Evolutionary conservation across 129 eudicot species (phyloP), one percentile per base, ranked within the genome.

Genomic region (Cynara cardunculus): DNA sequence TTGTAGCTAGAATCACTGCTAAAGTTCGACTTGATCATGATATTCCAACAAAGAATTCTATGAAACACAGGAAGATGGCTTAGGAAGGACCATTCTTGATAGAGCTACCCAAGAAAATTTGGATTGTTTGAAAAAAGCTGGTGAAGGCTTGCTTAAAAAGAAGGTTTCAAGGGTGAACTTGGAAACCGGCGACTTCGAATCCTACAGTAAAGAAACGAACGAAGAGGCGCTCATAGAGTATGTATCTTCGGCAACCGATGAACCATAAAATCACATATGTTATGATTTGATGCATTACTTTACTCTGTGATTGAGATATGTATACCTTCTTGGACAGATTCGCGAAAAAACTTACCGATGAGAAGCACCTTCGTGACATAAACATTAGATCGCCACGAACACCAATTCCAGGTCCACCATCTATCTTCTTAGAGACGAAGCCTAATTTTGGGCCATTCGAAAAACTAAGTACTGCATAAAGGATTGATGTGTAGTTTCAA

Each of bases 151-250:
- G 34, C 76, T 87, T n/a, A 35, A 74, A 32, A 87, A 87, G 62
- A 7, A 69, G 9, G 88, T 87, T 46, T 81, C 88, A n/a, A 81
- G 77, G 39, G 82, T 87, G 2, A 35, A 87, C 80, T 46, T 83
- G 62, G 84, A 85, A 19, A 82, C 78, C 3, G 86, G 86, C 14
- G 21, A 18, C 7, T 67, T 78, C 18, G 61, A 46, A 62, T 79
- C 90, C 6, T 71, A 72, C 65, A 26, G 62, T 37, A 28, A 76
- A 0, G 83, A 77, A 25, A 84, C 84, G 12, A 81, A 84, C 39
- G 53, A 34, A 65, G 62, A 77, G 25, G 86, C 81, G 59, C 80
- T 84, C 26, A 21, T 1, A 68, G 75, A 80, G 83, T 81, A 86
- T 8, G 83, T 35, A 73, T 35, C n/a, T 62, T 31, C n/a, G 69